These are phyloP conservation scores for Saccharomycopsis hybrid DNA, from an alignment of 1,139 yeast genomes.

Conservation along the genomic window DNA sequence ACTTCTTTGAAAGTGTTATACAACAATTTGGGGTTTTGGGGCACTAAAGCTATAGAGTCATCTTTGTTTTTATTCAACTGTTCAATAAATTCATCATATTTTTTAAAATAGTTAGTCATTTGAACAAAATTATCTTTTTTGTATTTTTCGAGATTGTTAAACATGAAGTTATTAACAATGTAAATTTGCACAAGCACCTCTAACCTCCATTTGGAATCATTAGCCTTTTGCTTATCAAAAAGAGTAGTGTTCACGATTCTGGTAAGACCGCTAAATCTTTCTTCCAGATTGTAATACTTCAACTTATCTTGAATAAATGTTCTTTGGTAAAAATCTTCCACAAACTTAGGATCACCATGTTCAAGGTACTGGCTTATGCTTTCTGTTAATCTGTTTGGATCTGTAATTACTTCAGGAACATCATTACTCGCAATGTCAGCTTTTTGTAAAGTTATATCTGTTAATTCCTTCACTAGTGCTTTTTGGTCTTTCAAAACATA, in stretches of 20 bases:
- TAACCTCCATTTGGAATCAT: constrained; percentile 12
- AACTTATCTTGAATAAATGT: constrained; percentile 1
- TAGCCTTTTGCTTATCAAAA: constrained; percentile 6
- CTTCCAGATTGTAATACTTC: neutral
- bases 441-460: neutral
- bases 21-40: no score
- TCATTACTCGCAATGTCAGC: neutral
- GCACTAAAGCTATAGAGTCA: no score
- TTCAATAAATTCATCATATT: constrained; percentile 2
- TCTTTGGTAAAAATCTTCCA: constrained; percentile 2
- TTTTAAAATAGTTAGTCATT: constrained; percentile 2
- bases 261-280: neutral
- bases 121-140: constrained; percentile 7
- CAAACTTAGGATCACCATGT: neutral
- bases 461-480: constrained; percentile 3
- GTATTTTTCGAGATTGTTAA: constrained; percentile 6
- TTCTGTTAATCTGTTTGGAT: neutral
- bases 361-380: neutral
- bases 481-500: constrained; percentile 5
- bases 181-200: constrained; percentile 14
- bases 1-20: no score
- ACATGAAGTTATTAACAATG: constrained; percentile 15
- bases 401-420: neutral
- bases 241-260: neutral
- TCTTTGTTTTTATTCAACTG: no score